These are phyloP conservation scores for Leptodermis oblonga DNA, from an alignment of 257 asterid species.

Conservation along the genomic window DNA sequence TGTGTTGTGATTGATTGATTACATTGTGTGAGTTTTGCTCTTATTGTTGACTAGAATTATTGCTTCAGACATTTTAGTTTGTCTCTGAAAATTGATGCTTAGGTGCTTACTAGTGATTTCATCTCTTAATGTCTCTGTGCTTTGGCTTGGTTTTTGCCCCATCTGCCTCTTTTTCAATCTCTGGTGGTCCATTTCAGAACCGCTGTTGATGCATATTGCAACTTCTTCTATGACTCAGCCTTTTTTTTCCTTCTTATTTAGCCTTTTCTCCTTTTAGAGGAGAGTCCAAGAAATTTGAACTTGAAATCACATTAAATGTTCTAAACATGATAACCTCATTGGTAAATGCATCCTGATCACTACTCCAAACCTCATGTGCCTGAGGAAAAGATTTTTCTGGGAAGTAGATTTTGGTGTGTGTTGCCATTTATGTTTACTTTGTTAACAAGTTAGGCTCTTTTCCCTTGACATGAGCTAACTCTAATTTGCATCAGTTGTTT, in stretches of 20 bases:
- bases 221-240: neutral
- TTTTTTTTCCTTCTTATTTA: no score
- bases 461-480: neutral
- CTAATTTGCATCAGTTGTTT: conserved; percentile 15
- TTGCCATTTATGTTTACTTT: neutral
- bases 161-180: neutral
- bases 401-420: no score
- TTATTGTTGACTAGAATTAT: neutral
- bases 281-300: neutral
- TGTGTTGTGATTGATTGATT: neutral
- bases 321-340: neutral
- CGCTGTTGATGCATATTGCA: neutral
- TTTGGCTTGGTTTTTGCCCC: no score
- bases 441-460: neutral
- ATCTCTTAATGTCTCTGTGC: neutral
- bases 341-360: no score
- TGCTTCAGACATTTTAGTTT: neutral
- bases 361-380: neutral
- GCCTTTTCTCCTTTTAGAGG: neutral
- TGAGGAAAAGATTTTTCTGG: no score
- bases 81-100: neutral
- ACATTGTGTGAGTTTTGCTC: neutral
- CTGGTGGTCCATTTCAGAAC: neutral
- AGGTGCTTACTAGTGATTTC: neutral
- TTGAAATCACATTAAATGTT: neutral